Conservation (phyloP, 2,329 filamentous ascomycete genomes). For the Nothophaeocryptopus gaeumannii region DNA sequence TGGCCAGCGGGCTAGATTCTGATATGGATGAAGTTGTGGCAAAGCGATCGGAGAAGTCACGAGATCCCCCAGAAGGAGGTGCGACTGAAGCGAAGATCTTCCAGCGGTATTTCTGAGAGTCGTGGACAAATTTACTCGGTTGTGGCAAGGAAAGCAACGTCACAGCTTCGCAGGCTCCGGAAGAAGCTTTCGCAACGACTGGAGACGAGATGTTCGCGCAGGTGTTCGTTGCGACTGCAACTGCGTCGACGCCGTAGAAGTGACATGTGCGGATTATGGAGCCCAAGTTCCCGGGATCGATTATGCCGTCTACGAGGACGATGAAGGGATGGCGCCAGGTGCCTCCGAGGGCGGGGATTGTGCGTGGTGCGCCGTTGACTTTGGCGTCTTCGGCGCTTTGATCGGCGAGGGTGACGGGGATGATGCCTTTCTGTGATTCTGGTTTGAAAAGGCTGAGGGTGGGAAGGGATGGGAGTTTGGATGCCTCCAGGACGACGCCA, state of each 20-base stretch:
- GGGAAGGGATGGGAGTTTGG: conserved; percentile 65
- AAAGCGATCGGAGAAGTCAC: conserved; percentile 7
- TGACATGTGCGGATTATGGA: conserved; percentile 84
- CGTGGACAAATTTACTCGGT: conserved; percentile 65
- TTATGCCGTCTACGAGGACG: conserved; percentile 69
- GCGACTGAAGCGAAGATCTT: conserved; percentile 72
- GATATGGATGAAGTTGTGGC: conserved; percentile 21
- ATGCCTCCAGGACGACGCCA: conserved; percentile 82
- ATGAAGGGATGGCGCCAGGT: conserved; percentile 64
- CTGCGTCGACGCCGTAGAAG: conserved; percentile 84
- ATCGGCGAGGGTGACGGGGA: conserved; percentile 59
- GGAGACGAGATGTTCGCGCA: conserved; percentile 73
- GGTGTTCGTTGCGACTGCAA: conserved; percentile 69
- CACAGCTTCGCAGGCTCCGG: conserved; percentile 80
- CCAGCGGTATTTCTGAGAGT: conserved; percentile 73
- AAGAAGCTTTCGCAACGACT: conserved; percentile 80
- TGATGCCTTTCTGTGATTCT: conserved; percentile 44
- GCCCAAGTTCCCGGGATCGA: conserved; percentile 84
- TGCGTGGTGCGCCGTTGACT: conserved; percentile 65
- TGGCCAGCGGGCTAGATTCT: conserved; percentile 24
- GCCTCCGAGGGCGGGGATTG: conserved; percentile 47
- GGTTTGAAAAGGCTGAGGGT: conserved; percentile 32
- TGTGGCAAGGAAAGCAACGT: conserved; percentile 68
- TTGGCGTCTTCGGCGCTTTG: conserved; percentile 67
- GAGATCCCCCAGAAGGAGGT: conserved; percentile 27